Conservation (phyloP, 352 stramenopile genomes). For the Pythium utonaiense region DNA sequence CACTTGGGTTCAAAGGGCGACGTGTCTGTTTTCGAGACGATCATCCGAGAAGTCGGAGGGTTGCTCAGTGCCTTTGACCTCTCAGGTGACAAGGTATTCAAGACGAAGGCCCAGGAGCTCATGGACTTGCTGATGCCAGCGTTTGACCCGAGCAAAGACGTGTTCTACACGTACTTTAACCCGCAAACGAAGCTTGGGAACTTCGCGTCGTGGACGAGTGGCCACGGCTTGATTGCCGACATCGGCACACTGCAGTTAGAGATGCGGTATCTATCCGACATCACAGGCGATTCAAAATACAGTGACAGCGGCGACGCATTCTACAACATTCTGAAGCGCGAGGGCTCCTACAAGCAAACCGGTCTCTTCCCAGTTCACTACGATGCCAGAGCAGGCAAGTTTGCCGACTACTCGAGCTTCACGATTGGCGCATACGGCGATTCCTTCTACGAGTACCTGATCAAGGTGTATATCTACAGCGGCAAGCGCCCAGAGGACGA, state of each 20-base stretch:
- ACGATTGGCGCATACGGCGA: constrained; percentile 95
- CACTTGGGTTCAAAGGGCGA: constrained; percentile 50
- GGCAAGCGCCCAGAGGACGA: constrained; percentile 65
- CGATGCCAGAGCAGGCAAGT: constrained; percentile 32
- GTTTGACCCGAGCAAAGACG: constrained; percentile 87
- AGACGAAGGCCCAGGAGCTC: constrained; percentile 92
- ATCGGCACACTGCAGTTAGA: constrained; percentile 85
- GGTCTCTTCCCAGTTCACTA: constrained; percentile 90
- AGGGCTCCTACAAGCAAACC: constrained; percentile 65
- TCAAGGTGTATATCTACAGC: constrained; percentile 98
- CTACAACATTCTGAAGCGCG: constrained; percentile 64
- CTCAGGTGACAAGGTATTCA: constrained; percentile 82
- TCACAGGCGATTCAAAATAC: constrained; percentile 78
- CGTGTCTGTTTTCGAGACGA: constrained; percentile 98
- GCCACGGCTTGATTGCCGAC: constrained; percentile 74
- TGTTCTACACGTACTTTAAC: constrained; percentile 91
- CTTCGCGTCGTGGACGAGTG: constrained; percentile 23
- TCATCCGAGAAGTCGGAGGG: constrained; percentile 96
- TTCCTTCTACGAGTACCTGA: constrained; percentile 98
- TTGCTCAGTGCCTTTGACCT: constrained; percentile 95
- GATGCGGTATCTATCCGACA: constrained; percentile 69
- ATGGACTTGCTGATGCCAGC: constrained; percentile 86
- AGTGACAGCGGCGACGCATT: constrained; percentile 70
- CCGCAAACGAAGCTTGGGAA: constrained; percentile 65
- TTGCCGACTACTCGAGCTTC: constrained; percentile 39